Conservation (phyloP, 805 yeast species). For the Candida tammaniensis region DNA sequence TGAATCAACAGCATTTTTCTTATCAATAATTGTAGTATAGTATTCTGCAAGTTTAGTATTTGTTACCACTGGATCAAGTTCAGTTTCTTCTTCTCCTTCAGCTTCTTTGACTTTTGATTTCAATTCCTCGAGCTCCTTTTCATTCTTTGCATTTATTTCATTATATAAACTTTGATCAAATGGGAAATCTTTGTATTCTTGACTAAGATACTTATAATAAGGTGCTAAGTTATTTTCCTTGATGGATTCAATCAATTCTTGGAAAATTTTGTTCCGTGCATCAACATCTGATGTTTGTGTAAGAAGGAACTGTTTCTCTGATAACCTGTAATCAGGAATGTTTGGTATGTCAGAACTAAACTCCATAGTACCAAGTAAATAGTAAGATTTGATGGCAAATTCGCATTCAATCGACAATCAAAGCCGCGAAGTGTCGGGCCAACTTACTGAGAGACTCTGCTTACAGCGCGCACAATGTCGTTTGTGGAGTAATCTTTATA, state of each 20-base stretch:
- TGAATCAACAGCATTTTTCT: conserved; percentile 61
- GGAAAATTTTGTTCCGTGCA: conserved; percentile 40
- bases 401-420: too few species aligned
- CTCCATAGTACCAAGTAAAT: too few species aligned
- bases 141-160: conserved; percentile 51
- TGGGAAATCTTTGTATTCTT: conserved; percentile 34
- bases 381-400: conserved; percentile 11
- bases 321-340: conserved; percentile 78
- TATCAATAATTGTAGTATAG: conserved; percentile 83
- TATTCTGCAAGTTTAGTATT: conserved; percentile 84
- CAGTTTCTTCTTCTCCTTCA: conserved; percentile 78
- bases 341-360: conserved; percentile 49
- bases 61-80: conserved; percentile 71
- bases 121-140: conserved; percentile 50
- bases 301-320: conserved; percentile 75
- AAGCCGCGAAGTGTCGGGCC: too few species aligned
- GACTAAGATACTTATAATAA: conserved; percentile 64
- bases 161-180: conserved; percentile 64
- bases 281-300: conserved; percentile 29
- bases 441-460: too few species aligned
- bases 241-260: conserved; percentile 53
- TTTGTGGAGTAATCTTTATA: conserved; percentile 1
- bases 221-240: conserved; percentile 71
- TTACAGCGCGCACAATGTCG: too few species aligned
- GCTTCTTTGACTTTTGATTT: conserved; percentile 52